These are phyloP conservation scores for Aspergillus taichungensis DNA, from an alignment of 495 filamentous ascomycete genomes.

Conservation along the genomic window DNA sequence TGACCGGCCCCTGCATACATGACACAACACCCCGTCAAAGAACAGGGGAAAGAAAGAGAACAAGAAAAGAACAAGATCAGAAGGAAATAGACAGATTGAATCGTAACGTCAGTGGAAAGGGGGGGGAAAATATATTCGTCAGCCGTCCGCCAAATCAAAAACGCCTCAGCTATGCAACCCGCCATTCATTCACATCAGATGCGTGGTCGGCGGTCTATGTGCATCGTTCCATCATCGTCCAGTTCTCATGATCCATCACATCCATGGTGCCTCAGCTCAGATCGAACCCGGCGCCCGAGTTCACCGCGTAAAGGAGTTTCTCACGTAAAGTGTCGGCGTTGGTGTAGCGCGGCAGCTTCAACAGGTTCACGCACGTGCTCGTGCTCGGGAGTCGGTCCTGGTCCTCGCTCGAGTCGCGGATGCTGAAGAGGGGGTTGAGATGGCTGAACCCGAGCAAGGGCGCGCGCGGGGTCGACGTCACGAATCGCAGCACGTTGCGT, in stretches of 20 bases:
- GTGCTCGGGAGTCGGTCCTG: constrained; percentile 79
- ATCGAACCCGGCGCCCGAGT: constrained; percentile 91
- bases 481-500: constrained; percentile 85
- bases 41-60: no score
- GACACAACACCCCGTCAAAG: no score
- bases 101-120: background rate
- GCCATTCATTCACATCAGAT: constrained; percentile 1
- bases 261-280: constrained; percentile 48
- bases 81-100: background rate
- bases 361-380: constrained; percentile 91
- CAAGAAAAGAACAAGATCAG: background rate
- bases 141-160: constrained; percentile 8
- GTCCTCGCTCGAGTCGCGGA: constrained; percentile 77
- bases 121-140: constrained; percentile 7
- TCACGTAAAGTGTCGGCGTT: constrained; percentile 52
- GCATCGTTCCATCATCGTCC: background rate
- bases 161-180: constrained; percentile 26
- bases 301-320: constrained; percentile 86
- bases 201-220: background rate
- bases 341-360: constrained; percentile 84
- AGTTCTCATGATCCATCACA: background rate
- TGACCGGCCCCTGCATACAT: no score
- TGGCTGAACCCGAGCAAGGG: constrained; percentile 85
- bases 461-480: constrained; percentile 88
- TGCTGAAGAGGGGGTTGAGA: constrained; percentile 79